These are phyloP conservation scores for Infundibulicybe gibba DNA, from an alignment of 768 basidiomycete genomes.

Conservation along the genomic window DNA sequence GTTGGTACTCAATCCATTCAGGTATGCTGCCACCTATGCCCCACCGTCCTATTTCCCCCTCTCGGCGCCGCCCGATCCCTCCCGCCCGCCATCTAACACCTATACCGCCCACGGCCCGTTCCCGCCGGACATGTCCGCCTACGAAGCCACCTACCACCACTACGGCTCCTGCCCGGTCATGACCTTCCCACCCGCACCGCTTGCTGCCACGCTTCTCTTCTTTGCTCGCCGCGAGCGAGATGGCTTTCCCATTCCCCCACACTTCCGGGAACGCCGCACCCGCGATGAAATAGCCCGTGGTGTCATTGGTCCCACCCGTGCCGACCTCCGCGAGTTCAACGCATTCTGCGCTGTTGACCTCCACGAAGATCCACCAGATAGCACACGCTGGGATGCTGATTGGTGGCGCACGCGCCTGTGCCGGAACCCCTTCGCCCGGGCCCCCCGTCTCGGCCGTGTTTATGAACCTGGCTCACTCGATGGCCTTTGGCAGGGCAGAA, in stretches of 20 bases:
- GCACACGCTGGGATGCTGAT: conserved; percentile 40
- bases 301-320: conserved; percentile 43
- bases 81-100: conserved; percentile 15
- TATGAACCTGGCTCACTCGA: conserved; percentile 45
- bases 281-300: conserved; percentile 21
- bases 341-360: conserved; percentile 1
- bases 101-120: conserved; percentile 35
- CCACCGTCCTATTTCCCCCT: conserved; percentile 60
- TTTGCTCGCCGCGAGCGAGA: conserved; percentile 52
- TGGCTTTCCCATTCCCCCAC: conserved; percentile 38
- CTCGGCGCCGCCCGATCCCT: conserved; percentile 33
- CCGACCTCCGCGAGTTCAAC: conserved; percentile 60
- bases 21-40: conserved; percentile 57
- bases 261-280: conserved; percentile 22
- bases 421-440: conserved; percentile 13
- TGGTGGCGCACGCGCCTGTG: conserved; percentile 48
- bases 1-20: conserved; percentile 43
- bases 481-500: conserved; percentile 56
- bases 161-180: conserved; percentile 23
- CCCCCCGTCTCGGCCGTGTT: conserved; percentile 10
- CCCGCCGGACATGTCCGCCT: conserved; percentile 21
- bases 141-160: too few relatives aligned
- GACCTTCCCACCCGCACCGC: conserved; percentile 41
- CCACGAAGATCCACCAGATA: not conserved
- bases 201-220: conserved; percentile 62